A percentile compares a stretch with the other conserved stretches of the same genome.
Evolutionary conservation across 208 protist species (phyloP).

Genomic region (Phytomonas serpens): DNA sequence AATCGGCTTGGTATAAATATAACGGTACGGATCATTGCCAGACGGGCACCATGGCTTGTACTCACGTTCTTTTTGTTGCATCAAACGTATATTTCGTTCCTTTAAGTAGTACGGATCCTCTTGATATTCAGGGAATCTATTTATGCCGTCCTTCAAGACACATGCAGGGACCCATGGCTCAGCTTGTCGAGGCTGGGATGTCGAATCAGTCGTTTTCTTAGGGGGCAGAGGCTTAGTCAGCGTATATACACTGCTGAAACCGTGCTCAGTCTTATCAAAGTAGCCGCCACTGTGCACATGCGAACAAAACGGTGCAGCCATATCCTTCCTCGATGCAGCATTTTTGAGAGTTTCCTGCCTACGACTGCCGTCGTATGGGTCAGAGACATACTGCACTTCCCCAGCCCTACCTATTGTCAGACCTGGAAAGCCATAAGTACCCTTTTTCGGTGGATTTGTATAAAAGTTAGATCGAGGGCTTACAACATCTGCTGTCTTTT

Average conservation of each 20-base stretch:
- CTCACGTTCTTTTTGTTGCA: conserved; percentile 42
- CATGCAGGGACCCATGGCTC: conserved; percentile 69
- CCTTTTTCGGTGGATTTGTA: conserved; percentile 84
- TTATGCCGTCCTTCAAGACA: conserved; percentile 56
- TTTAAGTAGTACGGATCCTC: conserved; percentile 87
- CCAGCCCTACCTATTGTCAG: conserved; percentile 68
- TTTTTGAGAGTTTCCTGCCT: conserved; percentile 22
- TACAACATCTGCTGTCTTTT: conserved; percentile 14
- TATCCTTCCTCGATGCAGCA: background rate
- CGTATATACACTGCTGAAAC: conserved; percentile 69
- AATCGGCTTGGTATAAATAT: conserved; percentile 74
- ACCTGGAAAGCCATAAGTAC: conserved; percentile 82
- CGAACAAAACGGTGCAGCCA: conserved; percentile 40
- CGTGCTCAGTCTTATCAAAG: conserved; percentile 72
- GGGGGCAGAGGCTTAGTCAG: conserved; percentile 68
- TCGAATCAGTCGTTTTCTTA: conserved; percentile 24
- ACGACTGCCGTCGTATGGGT: conserved; percentile 50
- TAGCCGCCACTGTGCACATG: conserved; percentile 52
- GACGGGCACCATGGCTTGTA: conserved; percentile 72
- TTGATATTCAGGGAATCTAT: conserved; percentile 74
- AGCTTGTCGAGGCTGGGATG: background rate
- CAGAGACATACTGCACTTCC: conserved; percentile 77
- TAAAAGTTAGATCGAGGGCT: conserved; percentile 45
- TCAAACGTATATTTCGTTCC: conserved; percentile 55
- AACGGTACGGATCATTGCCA: conserved; percentile 65